Base-by-base conservation (phyloP, 257 asterid genomes). In the Salvia hispanica region DNA sequence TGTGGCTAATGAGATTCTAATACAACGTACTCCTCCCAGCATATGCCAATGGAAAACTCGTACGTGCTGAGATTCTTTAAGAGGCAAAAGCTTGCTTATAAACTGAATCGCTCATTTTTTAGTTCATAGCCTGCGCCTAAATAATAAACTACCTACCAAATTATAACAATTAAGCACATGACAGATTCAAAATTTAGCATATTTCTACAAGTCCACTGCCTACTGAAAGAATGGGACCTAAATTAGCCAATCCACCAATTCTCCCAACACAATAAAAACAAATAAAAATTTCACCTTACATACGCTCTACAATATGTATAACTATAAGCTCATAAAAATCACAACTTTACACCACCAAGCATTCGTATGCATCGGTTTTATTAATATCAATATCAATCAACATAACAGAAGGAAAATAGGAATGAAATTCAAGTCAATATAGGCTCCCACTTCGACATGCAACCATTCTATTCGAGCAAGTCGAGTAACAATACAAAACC, bases 371-470 rank as follows among this genome's bases (percentile, higher is more conserved):
- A 61, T 52, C 55, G 56, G 53, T 62, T 21, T 67, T 50, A 37
- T n/a, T n/a, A n/a, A n/a, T n/a, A n/a, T n/a, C n/a, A n/a, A n/a
- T 60, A n/a, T 46, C 31, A 65, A 53, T 47, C 69, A 64, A 52
- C n/a, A 48, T 25, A 70, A 16, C 44, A 57, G 7, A 50, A 55
- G 10, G 15, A 66, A 25, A 46, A 16, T 25, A 64, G 40, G 33
- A 46, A 42, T 21, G 45, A 18, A 39, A 76, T 46, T 33, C 71
- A 36, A 67, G 59, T 31, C 61, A 64, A 40, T 58, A 55, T 44
- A 45, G 39, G 48, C n/a, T 64, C 15, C 67, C n/a, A 60, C 34
- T 54, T 25, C 68, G 60, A 75, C 69, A 75, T 80, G 72, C 76
- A 75, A 68, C 69, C 16, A 65, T 56, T 59, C 66, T 48, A 65